Base-by-base conservation (phyloP, 2,329 filamentous ascomycete species). In the Coleophoma eucalyptorum region DNA sequence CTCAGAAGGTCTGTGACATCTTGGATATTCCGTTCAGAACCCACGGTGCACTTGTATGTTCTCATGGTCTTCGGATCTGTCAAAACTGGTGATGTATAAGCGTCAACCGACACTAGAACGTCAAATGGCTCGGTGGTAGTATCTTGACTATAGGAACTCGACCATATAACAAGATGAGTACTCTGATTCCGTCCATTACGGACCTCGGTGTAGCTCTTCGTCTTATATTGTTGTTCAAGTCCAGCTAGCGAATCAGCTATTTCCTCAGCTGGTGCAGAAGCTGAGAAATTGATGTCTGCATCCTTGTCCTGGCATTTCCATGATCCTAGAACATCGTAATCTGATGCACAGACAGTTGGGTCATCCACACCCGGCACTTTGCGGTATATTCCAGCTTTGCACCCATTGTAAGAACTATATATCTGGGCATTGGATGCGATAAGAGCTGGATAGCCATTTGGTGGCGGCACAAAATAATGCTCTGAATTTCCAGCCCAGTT, bases 121-220 rank as follows among this genome's bases (percentile, higher is more conserved):
- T 50, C 21, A 42, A 50, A 50, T n/a, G n/a, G n/a, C 12, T 34
- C 20, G 12, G 37, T 32, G 11, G 19, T 16, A n/a, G 11, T n/a
- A 16, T 4, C n/a, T 6, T 50, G 43, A 18, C 16, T 20, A 19
- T 16, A 42, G 8, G 32, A 40, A 43, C 33, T 50, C 8, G 49
- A 46, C 49, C 49, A 50, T n/a, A 46, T 33, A 18, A 46, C 43
- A 42, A 50, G 43, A 46, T 50, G 49, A 18, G 49, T 32, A 5
- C n/a, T n/a, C n/a, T n/a, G n/a, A n/a, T n/a, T n/a, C n/a, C n/a
- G n/a, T n/a, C n/a, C n/a, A n/a, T n/a, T n/a, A n/a, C n/a, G n/a
- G n/a, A n/a, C n/a, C n/a, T n/a, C n/a, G n/a, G n/a, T n/a, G n/a
- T n/a, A n/a, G n/a, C n/a, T n/a, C n/a, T n/a, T n/a, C n/a, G n/a